Base-by-base conservation (phyloP, 768 basidiomycete genomes). In the Russula earlei region DNA sequence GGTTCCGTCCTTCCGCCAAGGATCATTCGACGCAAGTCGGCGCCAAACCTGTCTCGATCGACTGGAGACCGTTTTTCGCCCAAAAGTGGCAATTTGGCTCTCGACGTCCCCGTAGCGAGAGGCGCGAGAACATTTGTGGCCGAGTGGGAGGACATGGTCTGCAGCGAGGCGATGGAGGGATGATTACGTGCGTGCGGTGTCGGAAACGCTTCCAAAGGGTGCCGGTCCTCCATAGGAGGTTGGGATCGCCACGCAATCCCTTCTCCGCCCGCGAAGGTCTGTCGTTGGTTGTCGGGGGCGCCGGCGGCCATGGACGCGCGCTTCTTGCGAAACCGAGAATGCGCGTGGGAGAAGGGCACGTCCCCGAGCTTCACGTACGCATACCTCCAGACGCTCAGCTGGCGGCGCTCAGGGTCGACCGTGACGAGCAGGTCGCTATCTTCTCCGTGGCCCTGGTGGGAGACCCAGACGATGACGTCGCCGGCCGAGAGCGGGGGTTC, bases 351-450 rank as follows among this genome's bases (percentile, higher is more conserved):
- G 17, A 73, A 65, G 3, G 78, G 80, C 1, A 74, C 71, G 56
- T 79, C 78, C 63, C 78, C 81, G 10, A 80, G 81, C 59, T 79
- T 80, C 56, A 84, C 68, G 62, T 83, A 84, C 0, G 74, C 77
- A 65, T 89, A 89, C 25, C 84, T 77, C 87, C 88, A 91, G 38
- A 89, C 68, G 2, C 83, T 78, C 2, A 89, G 61, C 44, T 73
- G 74, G 11, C 69, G 72, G 49, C 72, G 77, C 49, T 79, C 78
- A 7, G 73, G 66, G 56, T 86, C 74, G 24, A 84, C 70, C 1
- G 86, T 87, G 31, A 86, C 75, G 8, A 82, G 58, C 5, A 85
- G 65, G 33, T 82, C 71, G 57, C 77, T 70, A 15, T 71, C 67
- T 44, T 74, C 66, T 34, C 73, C 70, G 20, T 72, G 69, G 20